Conservation (phyloP, 305 asterid genomes). For the Fraxinus velutina region DNA sequence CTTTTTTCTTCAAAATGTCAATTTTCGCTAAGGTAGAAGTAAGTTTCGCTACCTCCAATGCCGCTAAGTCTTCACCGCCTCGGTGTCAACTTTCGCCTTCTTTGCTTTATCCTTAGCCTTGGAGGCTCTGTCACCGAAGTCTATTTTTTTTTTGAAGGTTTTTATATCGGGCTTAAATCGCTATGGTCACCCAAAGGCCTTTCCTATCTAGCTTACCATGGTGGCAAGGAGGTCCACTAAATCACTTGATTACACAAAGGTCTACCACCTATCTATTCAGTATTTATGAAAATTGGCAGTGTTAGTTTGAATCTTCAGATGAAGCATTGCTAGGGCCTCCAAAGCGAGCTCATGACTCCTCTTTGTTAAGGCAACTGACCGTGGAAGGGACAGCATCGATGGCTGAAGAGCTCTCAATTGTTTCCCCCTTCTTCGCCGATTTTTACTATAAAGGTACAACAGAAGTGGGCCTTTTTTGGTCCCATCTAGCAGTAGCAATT, state of each 20-base stretch:
- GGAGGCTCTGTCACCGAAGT: not conserved
- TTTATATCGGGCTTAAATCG: too few relatives aligned
- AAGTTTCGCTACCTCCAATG: not conserved
- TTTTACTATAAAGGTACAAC: too few relatives aligned
- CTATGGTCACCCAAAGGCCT: too few relatives aligned
- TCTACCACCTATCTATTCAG: not conserved
- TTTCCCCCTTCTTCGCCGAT: too few relatives aligned
- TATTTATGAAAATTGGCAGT: not conserved
- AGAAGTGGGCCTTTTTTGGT: too few relatives aligned
- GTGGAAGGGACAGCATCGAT: not conserved
- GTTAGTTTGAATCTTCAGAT: not conserved
- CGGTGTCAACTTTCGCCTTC: not conserved
- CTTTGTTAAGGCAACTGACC: not conserved
- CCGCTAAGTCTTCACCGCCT: not conserved
- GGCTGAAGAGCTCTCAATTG: not conserved
- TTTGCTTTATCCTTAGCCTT: not conserved
- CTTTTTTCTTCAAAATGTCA: not conserved
- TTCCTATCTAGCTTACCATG: not conserved
- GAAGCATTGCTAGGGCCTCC: not conserved
- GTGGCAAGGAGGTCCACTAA: not conserved
- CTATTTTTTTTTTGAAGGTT: not conserved
- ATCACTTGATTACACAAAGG: not conserved
- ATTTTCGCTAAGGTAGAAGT: not conserved
- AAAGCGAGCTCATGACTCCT: not conserved
- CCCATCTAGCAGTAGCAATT: not conserved